Conservation (phyloP, 768 basidiomycete species). For the Rubroboletus satanas region DNA sequence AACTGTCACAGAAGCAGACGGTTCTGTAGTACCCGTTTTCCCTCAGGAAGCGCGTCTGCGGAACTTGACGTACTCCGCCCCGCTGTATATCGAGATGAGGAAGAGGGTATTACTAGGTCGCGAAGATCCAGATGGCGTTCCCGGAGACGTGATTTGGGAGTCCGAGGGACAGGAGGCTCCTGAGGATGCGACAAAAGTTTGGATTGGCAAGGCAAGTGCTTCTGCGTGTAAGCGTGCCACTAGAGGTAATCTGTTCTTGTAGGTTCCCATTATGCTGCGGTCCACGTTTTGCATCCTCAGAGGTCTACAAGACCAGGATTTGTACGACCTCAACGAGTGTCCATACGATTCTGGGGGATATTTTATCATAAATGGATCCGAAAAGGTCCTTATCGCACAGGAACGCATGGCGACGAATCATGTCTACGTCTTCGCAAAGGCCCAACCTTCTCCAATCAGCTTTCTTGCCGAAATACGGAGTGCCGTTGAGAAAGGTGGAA, state of each 20-base stretch:
- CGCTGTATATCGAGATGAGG: constrained; percentile 92
- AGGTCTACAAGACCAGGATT: constrained; percentile 69
- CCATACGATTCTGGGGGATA: constrained; percentile 99
- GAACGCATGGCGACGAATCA: constrained; percentile 99
- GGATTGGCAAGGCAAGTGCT: constrained; percentile 83
- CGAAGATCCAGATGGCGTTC: constrained; percentile 75
- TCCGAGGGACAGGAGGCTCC: constrained; percentile 60
- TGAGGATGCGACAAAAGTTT: constrained; percentile 77
- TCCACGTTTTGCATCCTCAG: constrained; percentile 93
- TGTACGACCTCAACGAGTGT: constrained; percentile 94
- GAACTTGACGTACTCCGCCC: constrained; percentile 94
- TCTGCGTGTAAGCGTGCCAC: constrained; percentile 1
- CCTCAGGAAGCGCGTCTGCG: constrained; percentile 95
- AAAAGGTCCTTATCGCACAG: constrained; percentile 99
- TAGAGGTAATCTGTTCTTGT: constrained; percentile 9
- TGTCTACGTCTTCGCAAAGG: constrained; percentile 98
- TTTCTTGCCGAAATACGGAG: constrained; percentile 97
- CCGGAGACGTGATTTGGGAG: constrained; percentile 79
- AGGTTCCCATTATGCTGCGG: constrained; percentile 98
- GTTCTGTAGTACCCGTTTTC: constrained; percentile 88
- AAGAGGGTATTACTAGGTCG: constrained; percentile 78
- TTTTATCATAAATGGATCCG: constrained; percentile 99
- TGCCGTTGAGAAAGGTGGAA: constrained; percentile 96
- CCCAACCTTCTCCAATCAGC: constrained; percentile 91
- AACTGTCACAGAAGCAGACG: constrained; percentile 93